Evolutionary conservation across 352 stramenopile genomes (phyloP), one percentile per base, ranked within the genome.

Genomic region (Globisporangium okanoganense): DNA sequence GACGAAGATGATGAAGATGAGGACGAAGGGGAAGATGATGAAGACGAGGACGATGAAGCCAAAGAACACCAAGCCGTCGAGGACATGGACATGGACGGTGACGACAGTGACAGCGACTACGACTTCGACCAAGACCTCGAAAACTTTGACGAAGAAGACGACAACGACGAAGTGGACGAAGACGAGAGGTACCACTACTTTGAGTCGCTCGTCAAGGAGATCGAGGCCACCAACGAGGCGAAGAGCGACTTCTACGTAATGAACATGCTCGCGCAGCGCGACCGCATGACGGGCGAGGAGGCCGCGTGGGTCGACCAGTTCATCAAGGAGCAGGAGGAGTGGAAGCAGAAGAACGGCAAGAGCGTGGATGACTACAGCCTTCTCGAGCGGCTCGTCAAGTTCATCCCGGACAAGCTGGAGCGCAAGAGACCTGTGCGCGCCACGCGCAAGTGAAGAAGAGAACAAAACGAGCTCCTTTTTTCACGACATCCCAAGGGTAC

Each of bases 281-380:
- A 66, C 6, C 47, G 40, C 36, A 40, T 70, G 25, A 56, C 62
- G 12, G 59, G 43, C 22, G 69, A 70, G 22, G 69, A 75, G 20
- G 61, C 69, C 35, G 57, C 40, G 55, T 75, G 65, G 65, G 69
- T 75, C 54, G 65, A 72, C 33, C 47, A 48, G 18, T 76, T 70
- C 49, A 61, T 76, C 43, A 36, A 54, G 55, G 53, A 62, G 53
- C 69, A 76, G 50, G 60, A 58, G 16, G 43, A 67, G 55, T 76
- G 69, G 69, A 76, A 73, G 45, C 56, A 65, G 48, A 58, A 53
- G 40, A 58, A 73, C 59, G 65, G 65, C 61, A 63, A 65, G 40
- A 76, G 69, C 52, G 70, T 76, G 41, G 69, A 76, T 40, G 62
- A 51, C 12, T 45, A 35, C 20, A 48, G 31, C 14, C 29, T 25